Base-by-base conservation (phyloP, 1,139 yeast species). In the Wickerhamomyces sp. region DNA sequence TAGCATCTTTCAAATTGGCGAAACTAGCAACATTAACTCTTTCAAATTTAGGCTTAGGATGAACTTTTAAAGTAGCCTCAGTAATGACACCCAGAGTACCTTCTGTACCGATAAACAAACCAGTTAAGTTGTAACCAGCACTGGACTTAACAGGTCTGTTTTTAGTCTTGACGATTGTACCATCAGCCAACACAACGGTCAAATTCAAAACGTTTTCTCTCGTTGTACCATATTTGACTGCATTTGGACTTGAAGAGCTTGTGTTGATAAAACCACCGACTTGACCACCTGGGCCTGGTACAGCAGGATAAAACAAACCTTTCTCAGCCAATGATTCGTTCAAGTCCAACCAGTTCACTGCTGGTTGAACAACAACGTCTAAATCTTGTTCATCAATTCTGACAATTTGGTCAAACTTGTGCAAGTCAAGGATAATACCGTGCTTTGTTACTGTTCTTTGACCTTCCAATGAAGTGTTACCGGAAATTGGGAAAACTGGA, bases 381-480 rank as follows among this genome's bases (percentile, higher is more conserved):
- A 77, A 59, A 55, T 79, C 87, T 13, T 66, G 64, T 37, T 66
- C 65, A 49, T 77, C 72, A 18, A 79, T 53, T 16, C 59, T 62
- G 7, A 79, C 24, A 20, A 79, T 63, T 33, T 68, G 55, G 52
- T 72, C 67, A 80, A 79, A 71, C 23, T 59, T 57, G 4, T 69
- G 57, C 35, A 79, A 54, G 51, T 78, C 83, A n/a, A 78, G 41
- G 17, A 76, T 69, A 28, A 79, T 61, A 1, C 87, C 86, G 2
- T 78, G 75, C 38, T 85, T 62, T 30, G 85, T 86, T 54, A 81
- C 75, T 49, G 73, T 78, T 45, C 78, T 75, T 41, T 83, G 88
- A 12, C 93, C 94, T 58, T 84, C 93, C 21, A 84, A 59, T 0
- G 91, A 79, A 0, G 93, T 83, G 42, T 86, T 79, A 1, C 93